Conservation (phyloP, 2,329 filamentous ascomycete species). For the Tolypocladium inflatum region DNA sequence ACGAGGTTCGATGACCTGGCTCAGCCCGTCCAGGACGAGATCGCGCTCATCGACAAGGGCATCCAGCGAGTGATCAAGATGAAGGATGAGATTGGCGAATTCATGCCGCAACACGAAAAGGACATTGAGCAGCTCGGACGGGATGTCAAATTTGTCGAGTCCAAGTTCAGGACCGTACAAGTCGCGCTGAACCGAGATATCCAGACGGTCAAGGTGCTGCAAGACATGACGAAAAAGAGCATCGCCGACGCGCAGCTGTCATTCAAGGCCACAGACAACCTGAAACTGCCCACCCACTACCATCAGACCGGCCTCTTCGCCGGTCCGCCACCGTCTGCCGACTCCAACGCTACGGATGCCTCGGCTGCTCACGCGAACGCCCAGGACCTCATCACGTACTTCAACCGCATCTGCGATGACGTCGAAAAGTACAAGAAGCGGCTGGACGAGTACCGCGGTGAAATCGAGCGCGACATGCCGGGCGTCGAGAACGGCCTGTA, state of each 20-base stretch:
- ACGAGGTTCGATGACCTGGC: constrained; percentile 88
- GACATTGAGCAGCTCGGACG: constrained; percentile 37
- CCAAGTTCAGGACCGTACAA: constrained; percentile 35
- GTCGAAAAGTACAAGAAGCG: constrained; percentile 33
- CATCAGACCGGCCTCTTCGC: constrained; percentile 37
- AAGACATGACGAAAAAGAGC: constrained; percentile 50
- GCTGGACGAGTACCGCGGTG: constrained; percentile 33
- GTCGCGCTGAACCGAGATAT: constrained; percentile 45
- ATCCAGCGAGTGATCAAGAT: constrained; percentile 74
- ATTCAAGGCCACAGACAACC: constrained; percentile 65
- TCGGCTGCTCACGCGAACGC: constrained; percentile 26
- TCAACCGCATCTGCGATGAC: constrained; percentile 33
- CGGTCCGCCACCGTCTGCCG: constrained; percentile 17
- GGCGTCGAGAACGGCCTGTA: constrained; percentile 37
- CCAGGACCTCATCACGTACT: constrained; percentile 34
- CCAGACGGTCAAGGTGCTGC: constrained; percentile 53
- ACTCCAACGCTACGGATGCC: constrained; percentile 20
- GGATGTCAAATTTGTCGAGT: constrained; percentile 39
- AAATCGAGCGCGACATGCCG: constrained; percentile 38
- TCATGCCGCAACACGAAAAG: constrained; percentile 46
- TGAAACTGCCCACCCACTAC: constrained; percentile 56
- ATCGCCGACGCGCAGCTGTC: constrained; percentile 60
- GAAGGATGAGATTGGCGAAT: constrained; percentile 66
- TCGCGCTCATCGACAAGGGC: constrained; percentile 68
- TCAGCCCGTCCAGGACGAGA: constrained; percentile 68